Evolutionary conservation across 345 rosid species (phyloP), one percentile per base, ranked within the genome.

Genomic region (Fremontodendron californicum): DNA sequence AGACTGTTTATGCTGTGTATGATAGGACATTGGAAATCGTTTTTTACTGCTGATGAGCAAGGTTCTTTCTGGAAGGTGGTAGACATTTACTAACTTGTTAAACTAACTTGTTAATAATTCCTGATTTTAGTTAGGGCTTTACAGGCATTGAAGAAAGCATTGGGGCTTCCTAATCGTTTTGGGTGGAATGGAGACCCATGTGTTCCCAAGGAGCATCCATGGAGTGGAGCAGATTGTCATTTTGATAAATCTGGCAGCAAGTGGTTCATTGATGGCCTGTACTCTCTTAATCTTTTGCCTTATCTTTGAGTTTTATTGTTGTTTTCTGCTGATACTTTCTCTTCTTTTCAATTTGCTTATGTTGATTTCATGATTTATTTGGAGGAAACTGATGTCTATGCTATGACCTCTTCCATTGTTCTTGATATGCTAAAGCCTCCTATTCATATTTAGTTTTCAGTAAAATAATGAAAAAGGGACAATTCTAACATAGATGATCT

Each of bases 181-280:
- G 99, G 98, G 73, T 96, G 99, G 99, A 96, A 96, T 82, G 99
- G 98, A 60, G 99, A 96, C 80, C 99, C 99, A n/a, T 96, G 99
- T 84, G 97, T 96, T 85, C 99, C 99, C 54, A 89, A 89, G 69
- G 94, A 96, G 85, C 99, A 96, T 88, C 99, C 99, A 52, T 96
- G 99, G 99, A 90, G 82, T 72, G 99, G 99, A 82, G 93, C 87
- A 71, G 93, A 92, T 81, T 96, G 99, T 86, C 93, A 85, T 37
- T 81, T 87, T 19, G 89, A 96, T 84, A 85, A 72, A 73, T 82
- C 88, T 77, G 84, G 85, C 84, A 80, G 84, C 85, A 89, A 84
- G 87, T 96, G 97, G 98, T 88, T 88, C 91, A 92, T 96, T 42
- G 99, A 94, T 51, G 99, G 98, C 83, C 97, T 96, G 99, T 96